A percentile compares a stretch with the other conserved stretches of the same genome.
These are phyloP conservation scores for Phanerochaete sordida DNA, from an alignment of 768 basidiomycete genomes.

Conservation along the genomic window DNA sequence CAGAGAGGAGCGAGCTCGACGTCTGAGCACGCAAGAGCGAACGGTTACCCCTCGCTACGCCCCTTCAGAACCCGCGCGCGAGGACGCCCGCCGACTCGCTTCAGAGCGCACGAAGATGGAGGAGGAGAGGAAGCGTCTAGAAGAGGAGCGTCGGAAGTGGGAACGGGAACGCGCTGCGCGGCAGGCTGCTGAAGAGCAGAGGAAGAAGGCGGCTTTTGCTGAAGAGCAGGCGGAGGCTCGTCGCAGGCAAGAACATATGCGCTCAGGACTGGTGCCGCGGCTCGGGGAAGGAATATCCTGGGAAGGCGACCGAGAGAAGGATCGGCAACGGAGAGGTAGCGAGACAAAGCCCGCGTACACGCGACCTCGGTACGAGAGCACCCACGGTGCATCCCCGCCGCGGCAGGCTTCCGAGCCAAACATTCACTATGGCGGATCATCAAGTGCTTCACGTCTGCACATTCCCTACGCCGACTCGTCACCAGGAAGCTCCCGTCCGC, in stretches of 20 bases:
- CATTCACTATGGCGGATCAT: slow-evolving; percentile 12
- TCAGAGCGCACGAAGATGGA: slow-evolving; percentile 4
- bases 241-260: slow-evolving; percentile 50
- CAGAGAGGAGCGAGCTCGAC: slow-evolving; percentile 39
- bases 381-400: neutral
- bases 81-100: slow-evolving; percentile 37
- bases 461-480: slow-evolving; percentile 34
- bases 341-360: slow-evolving; percentile 13
- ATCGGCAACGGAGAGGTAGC: slow-evolving; percentile 18
- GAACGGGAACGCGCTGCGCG: slow-evolving; percentile 9
- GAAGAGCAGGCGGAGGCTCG: slow-evolving; percentile 64
- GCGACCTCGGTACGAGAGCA: slow-evolving; percentile 20
- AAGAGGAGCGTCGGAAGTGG: slow-evolving; percentile 7
- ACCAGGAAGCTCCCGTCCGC: slow-evolving; percentile 48
- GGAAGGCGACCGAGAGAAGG: slow-evolving; percentile 18
- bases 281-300: slow-evolving; percentile 6
- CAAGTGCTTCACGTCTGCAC: slow-evolving; percentile 8
- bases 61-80: slow-evolving; percentile 13
- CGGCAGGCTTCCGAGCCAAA: slow-evolving; percentile 30
- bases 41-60: neutral
- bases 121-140: slow-evolving; percentile 4
- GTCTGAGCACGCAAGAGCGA: neutral
- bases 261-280: slow-evolving; percentile 17
- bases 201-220: slow-evolving; percentile 33
- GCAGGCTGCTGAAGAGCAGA: slow-evolving; percentile 10